Evolutionary conservation across 495 filamentous ascomycete genomes (phyloP).

Genomic region (Umbilicaria muhlenbergii): DNA sequence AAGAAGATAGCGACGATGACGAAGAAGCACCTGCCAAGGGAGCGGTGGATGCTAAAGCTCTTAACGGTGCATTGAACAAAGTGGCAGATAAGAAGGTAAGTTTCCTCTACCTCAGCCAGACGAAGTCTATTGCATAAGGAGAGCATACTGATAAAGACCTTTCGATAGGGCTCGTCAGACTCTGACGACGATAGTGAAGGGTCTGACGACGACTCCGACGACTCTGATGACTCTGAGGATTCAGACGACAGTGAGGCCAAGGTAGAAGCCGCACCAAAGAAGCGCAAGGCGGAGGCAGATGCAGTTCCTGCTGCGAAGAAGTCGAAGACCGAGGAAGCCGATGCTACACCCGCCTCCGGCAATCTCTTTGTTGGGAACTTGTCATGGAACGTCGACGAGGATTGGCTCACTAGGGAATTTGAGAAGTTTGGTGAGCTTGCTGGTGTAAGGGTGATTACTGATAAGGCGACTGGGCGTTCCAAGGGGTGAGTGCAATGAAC

Average conservation of each 20-base stretch:
- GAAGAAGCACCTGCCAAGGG: constrained; percentile 15
- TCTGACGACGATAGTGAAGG: constrained; percentile 23
- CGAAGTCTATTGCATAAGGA: neutral
- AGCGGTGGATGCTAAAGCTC: constrained; percentile 10
- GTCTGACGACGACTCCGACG: constrained; percentile 27
- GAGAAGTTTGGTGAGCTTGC: constrained; percentile 64
- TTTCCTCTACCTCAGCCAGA: constrained; percentile 1
- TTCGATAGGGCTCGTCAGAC: neutral
- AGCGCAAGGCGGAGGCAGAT: constrained; percentile 76
- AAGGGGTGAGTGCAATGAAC: constrained; percentile 46
- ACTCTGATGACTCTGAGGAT: constrained; percentile 38
- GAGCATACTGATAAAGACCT: constrained; percentile 9
- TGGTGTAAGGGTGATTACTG: constrained; percentile 66
- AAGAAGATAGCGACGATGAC: constrained; percentile 1
- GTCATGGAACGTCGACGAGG: constrained; percentile 89
- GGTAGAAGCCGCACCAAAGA: constrained; percentile 47
- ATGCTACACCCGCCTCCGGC: constrained; percentile 32
- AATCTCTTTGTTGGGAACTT: constrained; percentile 89
- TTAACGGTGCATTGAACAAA: constrained; percentile 12
- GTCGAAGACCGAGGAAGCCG: constrained; percentile 49
- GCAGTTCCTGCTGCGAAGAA: constrained; percentile 58
- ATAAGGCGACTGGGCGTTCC: constrained; percentile 68
- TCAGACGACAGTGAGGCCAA: constrained; percentile 25
- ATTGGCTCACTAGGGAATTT: constrained; percentile 78
- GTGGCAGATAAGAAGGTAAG: constrained; percentile 11